Percentiles rank a stretch among this genome's conserved stretches.
Evolutionary conservation across 1,284 basidiomycete species (phyloP).

Genomic region (Cystobasidium slooffiae): DNA sequence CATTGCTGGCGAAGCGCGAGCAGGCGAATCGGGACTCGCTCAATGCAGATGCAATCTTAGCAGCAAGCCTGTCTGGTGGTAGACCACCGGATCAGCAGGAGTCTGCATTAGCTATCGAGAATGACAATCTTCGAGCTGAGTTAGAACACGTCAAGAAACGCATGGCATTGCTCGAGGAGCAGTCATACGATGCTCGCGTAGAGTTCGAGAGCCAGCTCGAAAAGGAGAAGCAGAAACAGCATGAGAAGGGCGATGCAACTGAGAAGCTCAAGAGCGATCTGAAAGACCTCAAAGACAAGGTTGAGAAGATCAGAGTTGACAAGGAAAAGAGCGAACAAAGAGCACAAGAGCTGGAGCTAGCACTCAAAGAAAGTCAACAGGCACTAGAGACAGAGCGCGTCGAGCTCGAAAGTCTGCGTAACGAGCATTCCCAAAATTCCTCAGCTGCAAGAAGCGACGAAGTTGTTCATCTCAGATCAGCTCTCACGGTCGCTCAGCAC

Average conservation of each 20-base stretch:
- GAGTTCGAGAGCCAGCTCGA: constrained; percentile 74
- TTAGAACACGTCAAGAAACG: constrained; percentile 80
- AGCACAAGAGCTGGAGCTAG: constrained; percentile 82
- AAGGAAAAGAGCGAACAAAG: constrained; percentile 68
- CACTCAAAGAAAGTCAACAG: constrained; percentile 81
- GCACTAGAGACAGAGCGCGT: constrained; percentile 88
- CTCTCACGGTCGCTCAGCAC: constrained; percentile 62
- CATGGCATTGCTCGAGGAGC: constrained; percentile 76
- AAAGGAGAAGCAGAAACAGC: constrained; percentile 63
- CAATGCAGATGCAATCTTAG: constrained; percentile 42
- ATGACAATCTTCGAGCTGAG: constrained; percentile 86
- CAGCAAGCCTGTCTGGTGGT: constrained; percentile 51
- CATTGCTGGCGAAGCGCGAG: not conserved
- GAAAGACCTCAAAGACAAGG: constrained; percentile 66
- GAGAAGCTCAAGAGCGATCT: constrained; percentile 75
- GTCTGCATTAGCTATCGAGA: constrained; percentile 84
- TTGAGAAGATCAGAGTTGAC: constrained; percentile 67
- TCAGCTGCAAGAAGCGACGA: constrained; percentile 45
- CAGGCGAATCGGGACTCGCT: constrained; percentile 42
- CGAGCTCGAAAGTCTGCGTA: constrained; percentile 81
- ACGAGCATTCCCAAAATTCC: constrained; percentile 60
- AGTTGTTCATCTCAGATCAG: constrained; percentile 57
- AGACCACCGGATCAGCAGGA: constrained; percentile 57
- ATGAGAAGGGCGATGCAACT: constrained; percentile 69
- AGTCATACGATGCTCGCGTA: constrained; percentile 75